Base-by-base conservation (phyloP, 208 protist genomes). In the Leishmania martiniquensis region DNA sequence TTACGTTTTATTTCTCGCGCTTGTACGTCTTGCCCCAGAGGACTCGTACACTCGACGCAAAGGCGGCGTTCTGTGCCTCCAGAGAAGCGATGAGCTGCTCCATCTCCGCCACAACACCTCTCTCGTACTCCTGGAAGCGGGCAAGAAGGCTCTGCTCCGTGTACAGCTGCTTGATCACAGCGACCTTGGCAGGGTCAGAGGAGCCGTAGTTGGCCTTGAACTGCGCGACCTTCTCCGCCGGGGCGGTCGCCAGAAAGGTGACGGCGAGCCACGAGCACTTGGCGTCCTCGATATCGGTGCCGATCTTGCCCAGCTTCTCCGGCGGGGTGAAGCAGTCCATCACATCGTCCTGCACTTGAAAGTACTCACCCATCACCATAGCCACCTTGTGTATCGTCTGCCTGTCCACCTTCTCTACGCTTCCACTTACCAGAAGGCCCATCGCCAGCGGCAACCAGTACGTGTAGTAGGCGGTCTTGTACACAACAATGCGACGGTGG, bases 391-490 rank as follows among this genome's bases (percentile, higher is more conserved):
- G 78, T n/a, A 95, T 87, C 7, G 78, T 45, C 32, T 76, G 72
- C 77, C 91, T 90, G 45, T 93, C 87, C 62, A 95, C 92, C 37
- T 87, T 78, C 25, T 88, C 76, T 2, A 65, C 49, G 44, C 91
- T 89, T 55, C 89, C 92, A 60, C 85, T 91, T 60, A 99, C 90
- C 79, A 99, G 74, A 78, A 99, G 95, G n/a, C 96, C 98, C 78
- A 98, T 89, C 45, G 92, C 88, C 12, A 99, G 91, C 52, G 98
- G 98, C 20, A 99, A 87, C 82, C 98, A 98, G 91, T 99, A 99
- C 34, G 97, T 98, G 89, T 99, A 99, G 85, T 96, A 99, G 20
- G 98, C 94, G 15, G 99, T 99, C 90, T 99, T 99, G 94, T 99
- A 98, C 55, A 95, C 94, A 37, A 99, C 96, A 81, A 99, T 99